Evolutionary conservation across 2,329 filamentous ascomycete genomes (phyloP).

Genomic region (Phaeosphaeria sp.): DNA sequence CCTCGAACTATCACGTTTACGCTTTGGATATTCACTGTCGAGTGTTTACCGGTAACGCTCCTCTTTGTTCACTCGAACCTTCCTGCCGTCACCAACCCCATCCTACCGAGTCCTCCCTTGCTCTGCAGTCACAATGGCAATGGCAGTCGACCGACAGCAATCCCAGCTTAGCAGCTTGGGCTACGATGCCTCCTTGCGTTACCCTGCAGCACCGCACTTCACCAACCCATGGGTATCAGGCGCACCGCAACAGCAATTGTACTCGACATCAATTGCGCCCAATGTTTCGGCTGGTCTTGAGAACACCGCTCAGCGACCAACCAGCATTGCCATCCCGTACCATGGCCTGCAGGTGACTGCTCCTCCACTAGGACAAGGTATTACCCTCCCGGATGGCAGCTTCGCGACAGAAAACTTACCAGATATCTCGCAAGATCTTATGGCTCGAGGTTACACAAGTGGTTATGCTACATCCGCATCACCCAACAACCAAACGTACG

Average conservation of each 20-base stretch:
- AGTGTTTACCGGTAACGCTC: conserved; percentile 33
- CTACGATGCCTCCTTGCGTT: conserved; percentile 78
- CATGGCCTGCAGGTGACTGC: conserved; percentile 77
- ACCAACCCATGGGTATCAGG: conserved; percentile 83
- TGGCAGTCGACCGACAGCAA: conserved; percentile 91
- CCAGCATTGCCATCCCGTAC: conserved; percentile 72
- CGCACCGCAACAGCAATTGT: conserved; percentile 65
- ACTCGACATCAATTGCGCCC: conserved; percentile 69
- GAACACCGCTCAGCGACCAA: conserved; percentile 62
- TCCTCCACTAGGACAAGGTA: conserved; percentile 72
- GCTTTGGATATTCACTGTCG: conserved; percentile 29
- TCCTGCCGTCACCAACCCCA: conserved; percentile 16
- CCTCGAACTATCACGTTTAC: conserved; percentile 46
- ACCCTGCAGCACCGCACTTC: conserved; percentile 73
- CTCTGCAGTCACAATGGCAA: conserved; percentile 70
- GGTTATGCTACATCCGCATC: conserved; percentile 74
- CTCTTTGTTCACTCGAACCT: conserved; percentile 32
- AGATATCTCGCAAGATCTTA: conserved; percentile 75
- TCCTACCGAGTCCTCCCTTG: conserved; percentile 6
- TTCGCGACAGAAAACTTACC: conserved; percentile 72
- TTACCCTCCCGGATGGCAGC: conserved; percentile 68
- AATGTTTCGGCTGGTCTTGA: conserved; percentile 52
- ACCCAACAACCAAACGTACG: conserved; percentile 69
- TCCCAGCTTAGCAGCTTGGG: conserved; percentile 70
- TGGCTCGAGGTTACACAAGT: conserved; percentile 73